Evolutionary conservation across 164 flowering plant species (phyloP), one percentile per base, ranked within the genome.

Genomic region (Nelumbo lutea): DNA sequence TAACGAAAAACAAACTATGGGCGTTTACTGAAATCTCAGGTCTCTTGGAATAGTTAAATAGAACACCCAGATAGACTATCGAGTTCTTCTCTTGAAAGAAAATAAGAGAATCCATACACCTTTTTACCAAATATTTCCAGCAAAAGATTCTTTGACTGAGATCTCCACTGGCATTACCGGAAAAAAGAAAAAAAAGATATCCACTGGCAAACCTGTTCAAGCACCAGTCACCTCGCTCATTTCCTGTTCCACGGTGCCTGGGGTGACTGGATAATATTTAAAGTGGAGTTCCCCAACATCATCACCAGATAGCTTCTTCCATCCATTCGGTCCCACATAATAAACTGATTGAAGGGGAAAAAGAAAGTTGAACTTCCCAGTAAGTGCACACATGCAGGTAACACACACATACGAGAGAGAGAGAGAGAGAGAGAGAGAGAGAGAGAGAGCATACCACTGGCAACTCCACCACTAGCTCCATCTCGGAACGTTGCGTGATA

Each of bases 391-490:
- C 27, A 27, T 27, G 27, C 27, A 27, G 27, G 27, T 27, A 27
- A 27, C 27, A 27, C 27, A 27, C 27, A 27, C 27, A 27, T 0
- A 27, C n/a, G n/a, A n/a, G n/a, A n/a, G n/a, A n/a, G 66, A 71
- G 38, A 55, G 65, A 51, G 38, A 43, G 27, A 43, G 43, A 65
- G 52, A 50, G 72, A 73, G 66, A 72, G 76, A 65, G 69, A 71
- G 70, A 75, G 56, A 61, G 78, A 79, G 72, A 52, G 2, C 27
- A 42, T 84, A 91, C 95, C 95, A 68, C 97, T 91, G 55, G 88
- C 91, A 76, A 90, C 96, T 66, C 99, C 98, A 81, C 98, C 98
- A 81, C 98, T 94, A 55, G 97, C 97, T 69, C 89, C 98, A 83
- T 94, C 98, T 48, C 97, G 83, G 78, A 88, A 94, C n/a, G 98